These are phyloP conservation scores for Cyclotella atomus DNA, from an alignment of 108 stramenopile species.

Conservation along the genomic window DNA sequence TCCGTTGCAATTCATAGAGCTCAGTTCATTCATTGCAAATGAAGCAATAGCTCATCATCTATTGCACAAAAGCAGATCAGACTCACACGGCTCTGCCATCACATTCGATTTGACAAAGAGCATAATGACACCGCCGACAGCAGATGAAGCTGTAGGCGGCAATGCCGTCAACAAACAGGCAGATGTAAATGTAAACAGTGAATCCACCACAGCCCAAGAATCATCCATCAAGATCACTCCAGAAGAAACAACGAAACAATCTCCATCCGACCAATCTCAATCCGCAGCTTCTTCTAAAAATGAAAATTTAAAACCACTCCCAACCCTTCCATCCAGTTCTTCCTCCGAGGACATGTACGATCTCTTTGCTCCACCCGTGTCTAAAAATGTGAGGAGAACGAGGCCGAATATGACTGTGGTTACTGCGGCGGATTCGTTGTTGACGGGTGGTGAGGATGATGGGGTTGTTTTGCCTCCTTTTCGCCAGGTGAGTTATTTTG, in stretches of 20 bases:
- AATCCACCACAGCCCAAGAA: too few relatives aligned
- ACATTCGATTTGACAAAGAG: neutral
- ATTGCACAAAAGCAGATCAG: too few relatives aligned
- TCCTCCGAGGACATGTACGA: constrained; percentile 34
- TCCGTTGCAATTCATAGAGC: too few relatives aligned
- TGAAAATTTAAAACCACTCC: too few relatives aligned
- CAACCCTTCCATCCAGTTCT: too few relatives aligned
- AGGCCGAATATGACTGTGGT: constrained; percentile 10
- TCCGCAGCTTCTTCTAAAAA: neutral
- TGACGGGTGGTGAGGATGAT: neutral
- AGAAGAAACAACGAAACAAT: neutral
- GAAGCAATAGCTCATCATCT: too few relatives aligned
- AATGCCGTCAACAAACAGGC: neutral
- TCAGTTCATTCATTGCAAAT: too few relatives aligned
- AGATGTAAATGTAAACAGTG: too few relatives aligned
- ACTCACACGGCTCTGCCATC: neutral
- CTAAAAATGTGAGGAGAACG: constrained; percentile 1
- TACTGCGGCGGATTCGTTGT: constrained; percentile 8
- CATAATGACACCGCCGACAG: neutral
- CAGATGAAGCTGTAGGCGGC: neutral
- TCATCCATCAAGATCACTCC: neutral
- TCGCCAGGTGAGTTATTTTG: constrained; percentile 7
- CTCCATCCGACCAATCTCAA: neutral
- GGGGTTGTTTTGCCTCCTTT: neutral
- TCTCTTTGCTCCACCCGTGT: constrained; percentile 30